A percentile compares a stretch with the other conserved stretches of the same genome.
phyloP scores from a whole-genome alignment of 2,329 filamentous ascomycete genomes.

The Ceratocystis diversiconidia region DNA sequence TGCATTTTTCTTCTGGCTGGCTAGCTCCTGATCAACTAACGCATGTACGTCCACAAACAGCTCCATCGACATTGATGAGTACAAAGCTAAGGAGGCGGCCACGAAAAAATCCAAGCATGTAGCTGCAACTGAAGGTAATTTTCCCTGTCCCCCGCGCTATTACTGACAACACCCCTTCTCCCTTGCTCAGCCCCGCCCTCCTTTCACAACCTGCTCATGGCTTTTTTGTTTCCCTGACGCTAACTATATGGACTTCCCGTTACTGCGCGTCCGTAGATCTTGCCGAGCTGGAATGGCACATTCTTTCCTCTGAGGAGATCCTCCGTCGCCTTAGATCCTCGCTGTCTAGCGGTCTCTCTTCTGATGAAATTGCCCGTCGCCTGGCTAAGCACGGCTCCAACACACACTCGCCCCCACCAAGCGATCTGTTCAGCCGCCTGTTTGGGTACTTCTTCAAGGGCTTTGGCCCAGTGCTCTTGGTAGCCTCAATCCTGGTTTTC shows the following conservation, averaged over 20 bases:
- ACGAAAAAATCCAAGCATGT: constrained; percentile 14
- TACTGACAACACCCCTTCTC: neutral
- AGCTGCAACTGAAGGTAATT: constrained; percentile 7
- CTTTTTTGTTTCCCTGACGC: neutral
- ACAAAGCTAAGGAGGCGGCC: constrained; percentile 33
- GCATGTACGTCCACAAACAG: constrained; percentile 20
- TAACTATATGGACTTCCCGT: neutral
- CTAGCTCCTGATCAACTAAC: neutral
- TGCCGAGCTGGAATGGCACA: constrained; percentile 54
- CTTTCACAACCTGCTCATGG: neutral
- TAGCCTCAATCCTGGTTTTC: constrained; percentile 58
- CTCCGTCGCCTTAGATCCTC: constrained; percentile 44
- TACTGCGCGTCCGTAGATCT: constrained; percentile 33
- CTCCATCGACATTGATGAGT: constrained; percentile 43
- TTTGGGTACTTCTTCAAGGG: constrained; percentile 57
- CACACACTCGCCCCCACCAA: constrained; percentile 49
- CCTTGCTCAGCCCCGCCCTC: neutral
- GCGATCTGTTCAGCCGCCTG: constrained; percentile 40
- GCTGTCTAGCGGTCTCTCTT: constrained; percentile 42
- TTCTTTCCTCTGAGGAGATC: constrained; percentile 42
- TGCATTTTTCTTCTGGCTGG: too few relatives aligned
- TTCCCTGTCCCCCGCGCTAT: neutral
- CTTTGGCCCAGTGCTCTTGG: constrained; percentile 56
- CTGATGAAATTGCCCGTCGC: constrained; percentile 40
- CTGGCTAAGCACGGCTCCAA: constrained; percentile 51